phyloP scores from a whole-genome alignment of 2,329 filamentous ascomycete genomes.

The Verticillium albo-atrum region DNA sequence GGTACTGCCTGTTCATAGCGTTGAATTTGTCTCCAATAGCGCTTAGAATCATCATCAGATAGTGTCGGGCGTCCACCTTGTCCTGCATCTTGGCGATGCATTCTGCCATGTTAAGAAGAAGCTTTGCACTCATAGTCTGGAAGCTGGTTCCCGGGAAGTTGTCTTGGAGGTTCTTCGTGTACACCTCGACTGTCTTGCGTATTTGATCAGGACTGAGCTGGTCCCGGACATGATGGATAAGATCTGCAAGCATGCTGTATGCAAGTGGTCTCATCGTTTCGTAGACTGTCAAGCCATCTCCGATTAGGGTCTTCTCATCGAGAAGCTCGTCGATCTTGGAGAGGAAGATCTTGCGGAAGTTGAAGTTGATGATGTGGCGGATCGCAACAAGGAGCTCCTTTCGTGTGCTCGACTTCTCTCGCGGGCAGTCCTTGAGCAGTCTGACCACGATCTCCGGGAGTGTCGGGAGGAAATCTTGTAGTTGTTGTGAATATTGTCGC shows the following conservation, averaged over 20 bases:
- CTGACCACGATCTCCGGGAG: slow-evolving; percentile 88
- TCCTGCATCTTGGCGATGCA: slow-evolving; percentile 92
- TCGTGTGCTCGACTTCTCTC: slow-evolving; percentile 87
- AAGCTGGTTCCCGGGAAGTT: slow-evolving; percentile 97
- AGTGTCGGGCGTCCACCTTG: slow-evolving; percentile 91
- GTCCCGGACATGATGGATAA: slow-evolving; percentile 95
- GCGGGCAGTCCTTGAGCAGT: slow-evolving; percentile 85
- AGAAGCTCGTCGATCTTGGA: slow-evolving; percentile 92
- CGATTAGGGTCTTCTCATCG: slow-evolving; percentile 90
- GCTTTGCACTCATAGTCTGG: slow-evolving; percentile 98
- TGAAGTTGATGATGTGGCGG: slow-evolving; percentile 98
- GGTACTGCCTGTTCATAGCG: slow-evolving; percentile 94
- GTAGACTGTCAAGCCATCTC: slow-evolving; percentile 92
- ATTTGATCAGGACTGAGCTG: slow-evolving; percentile 88
- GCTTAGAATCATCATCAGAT: slow-evolving; percentile 94
- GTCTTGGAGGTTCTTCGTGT: slow-evolving; percentile 93
- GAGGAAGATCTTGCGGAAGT: slow-evolving; percentile 92
- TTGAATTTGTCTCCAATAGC: slow-evolving; percentile 98
- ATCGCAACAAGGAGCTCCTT: slow-evolving; percentile 97
- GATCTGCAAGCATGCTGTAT: slow-evolving; percentile 96
- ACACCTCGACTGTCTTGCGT: slow-evolving; percentile 91
- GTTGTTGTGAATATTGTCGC: slow-evolving; percentile 78
- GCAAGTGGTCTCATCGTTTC: slow-evolving; percentile 93
- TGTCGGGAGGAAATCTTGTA: slow-evolving; percentile 81
- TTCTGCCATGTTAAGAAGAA: slow-evolving; percentile 96